Base-by-base conservation (phyloP, 2,329 filamentous ascomycete species). In the Fusarium pininemorale region DNA sequence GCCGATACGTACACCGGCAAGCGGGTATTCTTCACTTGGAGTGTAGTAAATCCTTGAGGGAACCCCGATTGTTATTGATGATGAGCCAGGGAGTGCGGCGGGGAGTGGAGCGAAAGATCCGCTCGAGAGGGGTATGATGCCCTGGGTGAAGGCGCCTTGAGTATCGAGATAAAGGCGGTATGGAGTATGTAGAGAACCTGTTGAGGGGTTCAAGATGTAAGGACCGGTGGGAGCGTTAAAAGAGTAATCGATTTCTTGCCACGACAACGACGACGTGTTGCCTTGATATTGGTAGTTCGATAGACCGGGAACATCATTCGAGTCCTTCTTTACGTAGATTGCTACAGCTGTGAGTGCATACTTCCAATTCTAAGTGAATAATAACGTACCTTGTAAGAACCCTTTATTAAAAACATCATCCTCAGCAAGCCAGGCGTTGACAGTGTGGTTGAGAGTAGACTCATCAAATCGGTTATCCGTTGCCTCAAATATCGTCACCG, bases 401-500 rank as follows among this genome's bases (percentile, higher is more conserved):
- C 50, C 50, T 8, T 26, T 0, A 3, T 37, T 53, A 5, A 53
- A 53, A 3, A 53, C 32, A 12, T 53, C 50, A 9, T 53, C 50
- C 4, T 53, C 0, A 1, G 18, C 50, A 22, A 53, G n/a, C 30
- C 32, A 37, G 8, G 50, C 13, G 4, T 26, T 26, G 3, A 37
- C 4, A 1, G 18, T 37, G 13, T 24, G 1, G 10, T 37, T 37
- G 9, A 37, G 32, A 15, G 12, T 26, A 20, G 50, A 26, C 18
- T 37, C n/a, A 12, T 53, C 50, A 2, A 53, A 53, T 16, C 0
- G n/a, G 6, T 37, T 22, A 0, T 37, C 50, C 1, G 0, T 22
- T 37, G 50, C 32, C 18, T 53, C 32, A 6, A 26, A 53, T 7
- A 53, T 11, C 2, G 50, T 37, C 2, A 6, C 22, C 9, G 50